phyloP scores from a whole-genome alignment of 179 eudicot genomes.

The Patellifolia procumbens region DNA sequence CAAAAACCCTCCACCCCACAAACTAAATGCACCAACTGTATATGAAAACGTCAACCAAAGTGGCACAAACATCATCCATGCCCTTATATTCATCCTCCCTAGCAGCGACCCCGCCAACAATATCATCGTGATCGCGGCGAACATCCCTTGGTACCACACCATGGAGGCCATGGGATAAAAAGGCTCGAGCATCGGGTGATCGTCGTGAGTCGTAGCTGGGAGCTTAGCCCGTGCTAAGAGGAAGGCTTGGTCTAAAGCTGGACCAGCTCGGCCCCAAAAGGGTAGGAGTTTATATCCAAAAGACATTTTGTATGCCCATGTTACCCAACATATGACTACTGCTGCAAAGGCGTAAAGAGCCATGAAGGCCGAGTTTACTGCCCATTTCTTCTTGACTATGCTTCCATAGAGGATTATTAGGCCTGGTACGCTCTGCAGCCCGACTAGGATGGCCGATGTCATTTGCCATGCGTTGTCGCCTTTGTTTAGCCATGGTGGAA shows the following conservation, averaged over 20 bases:
- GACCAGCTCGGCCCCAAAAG: constrained; percentile 56
- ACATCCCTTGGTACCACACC: constrained; percentile 62
- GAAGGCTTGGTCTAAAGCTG: constrained; percentile 41
- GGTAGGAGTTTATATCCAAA: constrained; percentile 52
- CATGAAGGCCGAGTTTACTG: constrained; percentile 61
- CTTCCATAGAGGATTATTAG: constrained; percentile 55
- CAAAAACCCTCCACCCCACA: constrained; percentile 66
- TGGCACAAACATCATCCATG: constrained; percentile 67
- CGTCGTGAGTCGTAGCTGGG: constrained; percentile 29
- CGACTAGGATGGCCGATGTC: constrained; percentile 54
- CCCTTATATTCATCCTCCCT: constrained; percentile 57
- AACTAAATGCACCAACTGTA: constrained; percentile 54
- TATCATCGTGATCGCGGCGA: constrained; percentile 51
- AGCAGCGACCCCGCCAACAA: constrained; percentile 49
- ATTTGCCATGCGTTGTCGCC: constrained; percentile 72
- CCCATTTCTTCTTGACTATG: constrained; percentile 65
- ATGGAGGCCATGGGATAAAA: constrained; percentile 46
- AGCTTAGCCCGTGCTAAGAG: constrained; percentile 37
- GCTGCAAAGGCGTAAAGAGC: constrained; percentile 70
- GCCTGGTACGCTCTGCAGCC: constrained; percentile 57
- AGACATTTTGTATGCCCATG: constrained; percentile 63
- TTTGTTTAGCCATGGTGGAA: constrained; percentile 51
- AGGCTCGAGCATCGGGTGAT: constrained; percentile 11
- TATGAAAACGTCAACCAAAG: constrained; percentile 55
- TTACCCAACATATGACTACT: constrained; percentile 58